Base-by-base conservation (phyloP, 257 asterid species). In the Solanum sejunctum region DNA sequence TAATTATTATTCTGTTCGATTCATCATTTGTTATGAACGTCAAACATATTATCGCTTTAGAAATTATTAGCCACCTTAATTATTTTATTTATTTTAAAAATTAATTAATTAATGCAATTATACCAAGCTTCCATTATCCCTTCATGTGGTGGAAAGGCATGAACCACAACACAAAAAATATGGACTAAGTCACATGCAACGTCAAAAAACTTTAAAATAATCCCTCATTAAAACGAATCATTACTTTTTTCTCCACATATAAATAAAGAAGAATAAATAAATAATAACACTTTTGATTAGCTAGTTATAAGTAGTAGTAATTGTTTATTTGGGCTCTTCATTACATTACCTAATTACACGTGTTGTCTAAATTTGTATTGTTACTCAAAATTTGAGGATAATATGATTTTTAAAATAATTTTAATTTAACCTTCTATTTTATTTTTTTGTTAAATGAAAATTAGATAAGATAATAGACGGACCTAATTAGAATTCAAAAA, bases 131-230 rank as follows among this genome's bases (percentile, higher is more conserved):
- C 15, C 21, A 52, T 10, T 13, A 78, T 78, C 49, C 83, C 49
- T 51, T 78, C 66, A 26, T 78, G 64, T 78, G 64, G 63, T 78
- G 83, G 83, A 78, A 78, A 78, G 83, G 83, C 64, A 78, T 78
- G 83, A 78, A 28, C 23, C 49, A 1, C 49, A 78, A 52, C 83
- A 26, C 49, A 77, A 17, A 73, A 70, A 52, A 78, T 20, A 78
- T 78, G 64, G 83, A 78, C 64, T 1, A 52, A 16, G 64, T 78
- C 83, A 78, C 64, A 78, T 78, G 64, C 28, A 52, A 17, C 64
- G 83, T 28, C 49, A 78, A 78, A 73, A 47, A 75, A n/a, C 20
- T 28, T 26, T 26, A 12, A 3, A 11, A 47, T n/a, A 45, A 28
- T 12, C 8, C 18, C 18, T 12, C 20, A 26, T 2, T 63, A 56